Base-by-base conservation (phyloP, 495 filamentous ascomycete species). In the Podospora comata region DNA sequence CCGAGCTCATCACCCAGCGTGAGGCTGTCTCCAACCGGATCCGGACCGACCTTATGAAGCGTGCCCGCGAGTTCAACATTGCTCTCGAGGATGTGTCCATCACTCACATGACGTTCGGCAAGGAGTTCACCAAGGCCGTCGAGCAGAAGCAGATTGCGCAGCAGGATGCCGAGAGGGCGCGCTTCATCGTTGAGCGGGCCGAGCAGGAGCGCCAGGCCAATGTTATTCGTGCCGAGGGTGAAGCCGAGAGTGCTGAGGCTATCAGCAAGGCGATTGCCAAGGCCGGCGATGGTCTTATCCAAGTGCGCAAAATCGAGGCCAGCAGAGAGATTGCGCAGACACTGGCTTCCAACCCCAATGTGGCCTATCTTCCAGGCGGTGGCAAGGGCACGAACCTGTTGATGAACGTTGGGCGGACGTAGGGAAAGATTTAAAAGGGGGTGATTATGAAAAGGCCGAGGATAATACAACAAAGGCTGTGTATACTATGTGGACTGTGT, bases 71-170 rank as follows among this genome's bases (percentile, higher is more conserved):
- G 79, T 99, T 99, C 88, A 97, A 99, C 85, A 99, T 99, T 79
- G 91, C 92, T 39, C 91, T 99, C 56, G 95, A 99, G 80, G 95
- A 99, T 75, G 95, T 99, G 67, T 96, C 92, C 73, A 99, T 99
- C 85, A 99, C 95, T 56, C 95, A 99, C 88, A 98, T 99, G 95
- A 98, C 95, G 65, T 99, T 99, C 80, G 95, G 95, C 66, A 94
- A 93, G 83, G 95, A 99, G 83, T 99, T 99, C 89, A 99, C 95
- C 67, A 88, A 88, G 70, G 95, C 95, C 68, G 95, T 99, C 74
- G 95, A 99, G 84, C 96, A 99, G 86, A 99, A 99, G 87, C 95
- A 99, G 85, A 99, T 99, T 79, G 95, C 95, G 28, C 95, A 99
- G 83, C 95, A 99, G 81, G 95, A 99, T 77, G 95, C 95, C 67